phyloP scores from a whole-genome alignment of 148 eudicot genomes.

The Cornus florida region DNA sequence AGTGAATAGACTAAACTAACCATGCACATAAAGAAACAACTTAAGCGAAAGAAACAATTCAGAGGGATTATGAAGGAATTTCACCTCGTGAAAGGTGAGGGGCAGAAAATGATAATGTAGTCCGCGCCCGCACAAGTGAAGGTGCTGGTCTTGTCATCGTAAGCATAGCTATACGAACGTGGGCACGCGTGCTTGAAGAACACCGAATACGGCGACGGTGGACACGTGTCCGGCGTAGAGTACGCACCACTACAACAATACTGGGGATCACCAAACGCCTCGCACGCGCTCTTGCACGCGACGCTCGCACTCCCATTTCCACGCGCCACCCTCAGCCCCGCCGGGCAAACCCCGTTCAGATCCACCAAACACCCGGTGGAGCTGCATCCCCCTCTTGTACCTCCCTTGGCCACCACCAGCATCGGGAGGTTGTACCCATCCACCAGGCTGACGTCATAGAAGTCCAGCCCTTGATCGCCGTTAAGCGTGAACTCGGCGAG shows the following conservation, averaged over 20 bases:
- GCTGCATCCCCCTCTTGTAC: constrained; percentile 63
- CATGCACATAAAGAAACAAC: too few relatives aligned
- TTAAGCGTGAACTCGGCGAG: constrained; percentile 91
- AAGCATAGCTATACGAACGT: constrained; percentile 89
- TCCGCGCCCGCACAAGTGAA: constrained; percentile 82
- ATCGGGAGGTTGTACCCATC: constrained; percentile 95
- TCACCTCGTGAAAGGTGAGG: constrained; percentile 88
- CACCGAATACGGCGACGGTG: constrained; percentile 64
- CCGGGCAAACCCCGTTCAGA: constrained; percentile 71
- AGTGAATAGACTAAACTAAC: too few relatives aligned
- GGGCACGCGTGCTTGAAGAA: constrained; percentile 87
- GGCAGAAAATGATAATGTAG: constrained; percentile 81
- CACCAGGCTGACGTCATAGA: constrained; percentile 92
- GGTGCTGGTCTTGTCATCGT: constrained; percentile 94
- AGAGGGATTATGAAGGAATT: constrained; percentile 4
- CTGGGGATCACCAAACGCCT: constrained; percentile 88
- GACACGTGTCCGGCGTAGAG: constrained; percentile 84
- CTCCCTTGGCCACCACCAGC: constrained; percentile 62
- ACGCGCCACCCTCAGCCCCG: constrained; percentile 52
- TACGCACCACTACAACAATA: constrained; percentile 80
- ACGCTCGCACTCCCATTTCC: constrained; percentile 44
- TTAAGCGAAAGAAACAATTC: too few relatives aligned
- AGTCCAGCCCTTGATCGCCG: constrained; percentile 88
- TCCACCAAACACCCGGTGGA: constrained; percentile 88
- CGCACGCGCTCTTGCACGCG: constrained; percentile 98